Percentiles rank a stretch among this genome's conserved stretches.
phyloP scores from a whole-genome alignment of 176 grass and related monocot species.

The Oryza punctata region DNA sequence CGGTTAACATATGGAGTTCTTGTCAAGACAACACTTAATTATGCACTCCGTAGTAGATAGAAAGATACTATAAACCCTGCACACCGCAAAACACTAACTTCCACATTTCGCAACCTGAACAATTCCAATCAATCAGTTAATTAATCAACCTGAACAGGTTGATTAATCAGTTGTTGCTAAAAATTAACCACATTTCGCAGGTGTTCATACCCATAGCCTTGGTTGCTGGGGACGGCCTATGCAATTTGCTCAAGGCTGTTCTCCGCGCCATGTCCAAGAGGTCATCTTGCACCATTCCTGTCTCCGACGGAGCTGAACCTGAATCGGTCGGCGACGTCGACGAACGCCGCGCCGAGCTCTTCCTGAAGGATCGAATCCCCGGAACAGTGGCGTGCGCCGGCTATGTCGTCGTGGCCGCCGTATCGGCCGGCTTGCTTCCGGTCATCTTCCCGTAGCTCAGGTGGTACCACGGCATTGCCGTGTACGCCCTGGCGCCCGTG shows the following conservation, averaged over 20 bases:
- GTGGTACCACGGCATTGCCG: not conserved
- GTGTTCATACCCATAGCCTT: constrained; percentile 11
- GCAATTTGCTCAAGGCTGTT: constrained; percentile 19
- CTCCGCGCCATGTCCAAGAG: no score
- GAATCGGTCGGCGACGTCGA: not conserved
- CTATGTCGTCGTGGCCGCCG: not conserved
- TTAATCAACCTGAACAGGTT: no score
- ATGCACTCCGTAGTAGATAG: no score
- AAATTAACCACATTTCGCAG: not conserved
- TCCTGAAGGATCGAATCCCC: not conserved
- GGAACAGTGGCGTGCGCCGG: not conserved
- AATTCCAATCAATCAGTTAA: no score
- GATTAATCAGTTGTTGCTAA: no score
- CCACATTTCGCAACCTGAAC: no score
- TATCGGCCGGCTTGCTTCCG: not conserved
- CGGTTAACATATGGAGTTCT: no score
- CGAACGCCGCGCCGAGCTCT: not conserved
- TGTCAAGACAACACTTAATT: no score
- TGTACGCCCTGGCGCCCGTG: not conserved
- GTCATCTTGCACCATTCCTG: no score
- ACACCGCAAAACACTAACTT: no score
- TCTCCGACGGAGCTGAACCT: no score
- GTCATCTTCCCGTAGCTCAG: not conserved
- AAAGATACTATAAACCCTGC: no score
- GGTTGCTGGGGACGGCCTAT: constrained; percentile 18